A percentile compares a stretch with the other conserved stretches of the same genome.
Evolutionary conservation across 1,139 yeast species (phyloP).

Genomic region (Debaryomyces psychrophilus): DNA sequence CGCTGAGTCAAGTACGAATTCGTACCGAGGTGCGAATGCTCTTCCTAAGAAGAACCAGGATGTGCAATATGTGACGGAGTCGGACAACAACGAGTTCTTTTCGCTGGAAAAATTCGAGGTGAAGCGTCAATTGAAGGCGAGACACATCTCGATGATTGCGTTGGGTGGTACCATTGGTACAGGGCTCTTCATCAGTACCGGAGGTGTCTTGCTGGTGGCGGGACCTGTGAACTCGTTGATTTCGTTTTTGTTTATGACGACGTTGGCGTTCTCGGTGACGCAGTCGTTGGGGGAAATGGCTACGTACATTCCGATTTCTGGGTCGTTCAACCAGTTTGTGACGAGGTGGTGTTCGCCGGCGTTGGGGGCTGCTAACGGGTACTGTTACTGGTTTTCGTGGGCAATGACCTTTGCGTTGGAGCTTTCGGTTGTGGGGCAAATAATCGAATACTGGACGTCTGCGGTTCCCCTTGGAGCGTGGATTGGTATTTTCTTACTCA

Average conservation of each 20-base stretch:
- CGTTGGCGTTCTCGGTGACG: conserved; percentile 65
- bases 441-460: conserved; percentile 73
- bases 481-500: conserved; percentile 66
- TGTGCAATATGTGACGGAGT: conserved; percentile 16
- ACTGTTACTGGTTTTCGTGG: conserved; percentile 88
- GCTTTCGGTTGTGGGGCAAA: conserved; percentile 76
- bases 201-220: conserved; percentile 55
- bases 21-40: conserved; percentile 9
- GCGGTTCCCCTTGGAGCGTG: conserved; percentile 75
- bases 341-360: conserved; percentile 70
- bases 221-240: conserved; percentile 76
- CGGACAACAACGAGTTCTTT: conserved; percentile 16
- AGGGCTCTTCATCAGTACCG: conserved; percentile 58
- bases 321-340: conserved; percentile 58
- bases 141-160: conserved; percentile 78
- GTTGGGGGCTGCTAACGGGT: conserved; percentile 79
- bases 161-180: conserved; percentile 66
- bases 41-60: conserved; percentile 12
- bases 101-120: conserved; percentile 22
- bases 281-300: conserved; percentile 80
- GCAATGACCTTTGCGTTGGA: conserved; percentile 84
- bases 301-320: conserved; percentile 68
- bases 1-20: conserved; percentile 12
- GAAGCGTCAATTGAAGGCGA: conserved; percentile 49
- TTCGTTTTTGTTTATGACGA: conserved; percentile 66